Conservation (phyloP, 1,284 basidiomycete genomes). For the Austropuccinia psidii region DNA sequence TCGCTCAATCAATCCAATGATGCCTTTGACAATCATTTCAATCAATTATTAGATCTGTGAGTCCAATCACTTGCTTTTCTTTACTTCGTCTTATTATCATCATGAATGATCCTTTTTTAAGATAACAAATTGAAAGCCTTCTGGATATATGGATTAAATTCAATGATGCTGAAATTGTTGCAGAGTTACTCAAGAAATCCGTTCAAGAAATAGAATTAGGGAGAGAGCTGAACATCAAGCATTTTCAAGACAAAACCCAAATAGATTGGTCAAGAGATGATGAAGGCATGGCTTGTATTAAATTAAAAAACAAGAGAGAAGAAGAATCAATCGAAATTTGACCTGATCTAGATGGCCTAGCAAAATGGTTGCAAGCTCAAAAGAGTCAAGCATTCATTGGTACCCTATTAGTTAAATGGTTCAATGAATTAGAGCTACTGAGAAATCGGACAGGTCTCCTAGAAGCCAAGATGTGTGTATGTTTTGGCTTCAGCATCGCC, state of each 20-base stretch:
- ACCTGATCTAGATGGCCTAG: neutral
- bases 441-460: neutral
- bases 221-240: neutral
- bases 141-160: slow-evolving; percentile 7
- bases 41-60: too few relatives aligned
- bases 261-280: slow-evolving; percentile 12
- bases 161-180: neutral
- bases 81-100: too few relatives aligned
- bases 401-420: neutral
- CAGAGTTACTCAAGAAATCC: neutral
- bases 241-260: too few relatives aligned
- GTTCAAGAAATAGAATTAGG: slow-evolving; percentile 21
- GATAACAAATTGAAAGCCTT: neutral
- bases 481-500: too few relatives aligned
- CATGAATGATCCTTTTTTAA: neutral
- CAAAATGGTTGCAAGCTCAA: slow-evolving; percentile 5
- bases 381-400: neutral
- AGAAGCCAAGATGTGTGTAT: slow-evolving; percentile 31
- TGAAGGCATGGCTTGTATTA: slow-evolving; percentile 11
- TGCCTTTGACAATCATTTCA: too few relatives aligned
- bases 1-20: too few relatives aligned
- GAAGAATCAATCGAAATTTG: neutral
- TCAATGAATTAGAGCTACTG: slow-evolving; percentile 13
- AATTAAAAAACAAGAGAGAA: neutral
- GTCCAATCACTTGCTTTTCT: too few relatives aligned